Evolutionary conservation across 176 grass and related monocot genomes (phyloP).

Genomic region (Typha latifolia): DNA sequence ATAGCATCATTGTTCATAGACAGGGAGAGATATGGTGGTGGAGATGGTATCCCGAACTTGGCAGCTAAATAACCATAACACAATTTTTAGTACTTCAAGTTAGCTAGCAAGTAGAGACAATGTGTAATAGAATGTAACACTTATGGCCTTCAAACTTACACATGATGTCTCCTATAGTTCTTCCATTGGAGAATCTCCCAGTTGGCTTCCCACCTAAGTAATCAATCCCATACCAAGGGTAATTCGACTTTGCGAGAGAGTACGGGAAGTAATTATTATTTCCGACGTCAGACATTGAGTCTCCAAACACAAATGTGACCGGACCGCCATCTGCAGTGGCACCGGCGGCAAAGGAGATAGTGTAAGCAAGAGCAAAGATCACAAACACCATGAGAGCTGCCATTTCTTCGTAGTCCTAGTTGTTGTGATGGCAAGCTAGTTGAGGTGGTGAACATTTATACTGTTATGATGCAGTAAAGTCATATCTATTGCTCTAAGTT

Average conservation of each 20-base stretch:
- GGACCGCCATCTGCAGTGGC: constrained; percentile 1
- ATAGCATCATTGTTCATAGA: constrained; percentile 67
- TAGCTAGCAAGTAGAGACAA: neutral
- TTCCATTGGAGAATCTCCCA: constrained; percentile 86
- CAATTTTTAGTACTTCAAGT: neutral
- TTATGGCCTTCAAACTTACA: constrained; percentile 27
- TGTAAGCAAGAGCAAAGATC: constrained; percentile 18
- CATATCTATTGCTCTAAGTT: neutral
- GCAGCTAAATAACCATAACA: constrained; percentile 37
- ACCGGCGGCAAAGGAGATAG: neutral
- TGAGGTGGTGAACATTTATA: neutral
- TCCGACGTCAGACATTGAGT: constrained; percentile 88
- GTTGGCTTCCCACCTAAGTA: constrained; percentile 44
- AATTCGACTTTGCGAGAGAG: constrained; percentile 75
- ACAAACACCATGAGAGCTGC: constrained; percentile 16
- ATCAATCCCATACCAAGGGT: constrained; percentile 91
- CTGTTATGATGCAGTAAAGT: neutral
- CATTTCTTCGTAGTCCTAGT: constrained; percentile 18
- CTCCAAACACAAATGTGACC: constrained; percentile 73
- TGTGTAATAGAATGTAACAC: neutral
- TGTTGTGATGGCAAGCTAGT: neutral
- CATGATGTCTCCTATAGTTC: constrained; percentile 92
- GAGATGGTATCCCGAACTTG: constrained; percentile 59
- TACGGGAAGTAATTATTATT: constrained; percentile 84
- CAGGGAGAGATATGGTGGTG: constrained; percentile 63